phyloP scores from a whole-genome alignment of 169 alveolate species.

The Eimeria necatrix region DNA sequence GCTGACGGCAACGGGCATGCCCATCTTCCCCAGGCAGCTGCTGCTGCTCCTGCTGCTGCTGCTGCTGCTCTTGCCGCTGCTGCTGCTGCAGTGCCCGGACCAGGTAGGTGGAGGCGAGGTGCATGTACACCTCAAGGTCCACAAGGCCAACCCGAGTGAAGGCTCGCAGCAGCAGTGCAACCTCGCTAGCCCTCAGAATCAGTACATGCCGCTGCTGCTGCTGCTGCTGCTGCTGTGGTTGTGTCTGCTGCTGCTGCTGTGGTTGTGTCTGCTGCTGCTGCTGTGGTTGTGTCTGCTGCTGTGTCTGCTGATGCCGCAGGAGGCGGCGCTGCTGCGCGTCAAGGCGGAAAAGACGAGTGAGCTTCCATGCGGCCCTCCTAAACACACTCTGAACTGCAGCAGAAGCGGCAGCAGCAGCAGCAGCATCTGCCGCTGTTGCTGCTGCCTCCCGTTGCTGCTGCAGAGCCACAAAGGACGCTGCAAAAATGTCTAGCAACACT shows the following conservation, averaged over 20 bases:
- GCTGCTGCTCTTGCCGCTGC: slow-evolving; percentile 49
- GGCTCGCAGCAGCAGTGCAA: slow-evolving; percentile 29
- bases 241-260: not conserved
- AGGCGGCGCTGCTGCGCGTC: slow-evolving; percentile 56
- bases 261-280: not conserved
- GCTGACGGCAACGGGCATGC: not conserved
- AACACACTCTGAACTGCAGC: not conserved
- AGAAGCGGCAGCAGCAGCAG: not conserved
- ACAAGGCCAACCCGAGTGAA: slow-evolving; percentile 14
- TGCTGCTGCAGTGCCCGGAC: slow-evolving; percentile 52
- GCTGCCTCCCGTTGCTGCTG: slow-evolving; percentile 11
- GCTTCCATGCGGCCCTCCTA: not conserved
- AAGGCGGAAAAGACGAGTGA: not conserved
- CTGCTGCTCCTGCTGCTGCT: slow-evolving; percentile 18
- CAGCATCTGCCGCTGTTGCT: not conserved
- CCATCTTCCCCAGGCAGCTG: slow-evolving; percentile 1
- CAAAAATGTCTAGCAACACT: slow-evolving; percentile 35
- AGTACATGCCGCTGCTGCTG: slow-evolving; percentile 23
- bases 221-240: not conserved
- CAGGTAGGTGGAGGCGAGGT: slow-evolving; percentile 40
- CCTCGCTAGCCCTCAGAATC: slow-evolving; percentile 16
- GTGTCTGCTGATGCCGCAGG: slow-evolving; percentile 33
- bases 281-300: not conserved
- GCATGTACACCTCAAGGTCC: slow-evolving; percentile 17
- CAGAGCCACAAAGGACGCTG: not conserved